Percentiles rank a stretch among this genome's conserved stretches.
phyloP scores from a whole-genome alignment of 2,329 filamentous ascomycete species.

The Pseudogymnoascus sp. region DNA sequence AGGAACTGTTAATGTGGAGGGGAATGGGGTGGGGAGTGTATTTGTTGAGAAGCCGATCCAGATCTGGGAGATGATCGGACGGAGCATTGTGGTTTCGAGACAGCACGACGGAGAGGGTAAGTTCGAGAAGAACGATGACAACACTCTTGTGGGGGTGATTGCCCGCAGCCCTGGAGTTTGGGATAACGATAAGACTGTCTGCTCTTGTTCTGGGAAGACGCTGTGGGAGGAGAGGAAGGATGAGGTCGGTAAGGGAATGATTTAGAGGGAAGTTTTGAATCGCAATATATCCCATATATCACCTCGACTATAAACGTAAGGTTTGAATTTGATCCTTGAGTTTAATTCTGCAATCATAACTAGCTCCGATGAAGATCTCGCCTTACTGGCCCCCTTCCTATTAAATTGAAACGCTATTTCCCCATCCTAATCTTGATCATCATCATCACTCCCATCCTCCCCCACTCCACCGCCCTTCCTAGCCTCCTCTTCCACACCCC shows the following conservation, averaged over 20 bases:
- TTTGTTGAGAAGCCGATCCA: constrained; percentile 78
- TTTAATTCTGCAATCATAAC: neutral
- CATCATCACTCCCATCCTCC: neutral
- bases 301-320: neutral
- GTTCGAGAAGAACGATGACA: constrained; percentile 64
- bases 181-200: constrained; percentile 98
- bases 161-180: constrained; percentile 94
- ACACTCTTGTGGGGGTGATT: constrained; percentile 88
- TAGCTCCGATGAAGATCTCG: neutral
- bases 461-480: neutral
- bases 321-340: neutral
- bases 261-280: constrained; percentile 48
- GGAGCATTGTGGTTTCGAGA: constrained; percentile 77
- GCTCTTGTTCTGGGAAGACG: constrained; percentile 95
- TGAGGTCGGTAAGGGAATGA: constrained; percentile 83
- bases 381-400: neutral
- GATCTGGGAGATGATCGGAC: constrained; percentile 94
- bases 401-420: neutral
- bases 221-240: constrained; percentile 95
- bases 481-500: neutral
- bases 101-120: constrained; percentile 52
- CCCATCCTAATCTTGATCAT: neutral
- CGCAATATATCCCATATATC: constrained; percentile 1
- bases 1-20: constrained; percentile 67
- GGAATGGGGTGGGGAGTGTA: constrained; percentile 67